Evolutionary conservation across 176 grass and related monocot species (phyloP), one percentile per base, ranked within the genome.

Genomic region (Avena insularis): DNA sequence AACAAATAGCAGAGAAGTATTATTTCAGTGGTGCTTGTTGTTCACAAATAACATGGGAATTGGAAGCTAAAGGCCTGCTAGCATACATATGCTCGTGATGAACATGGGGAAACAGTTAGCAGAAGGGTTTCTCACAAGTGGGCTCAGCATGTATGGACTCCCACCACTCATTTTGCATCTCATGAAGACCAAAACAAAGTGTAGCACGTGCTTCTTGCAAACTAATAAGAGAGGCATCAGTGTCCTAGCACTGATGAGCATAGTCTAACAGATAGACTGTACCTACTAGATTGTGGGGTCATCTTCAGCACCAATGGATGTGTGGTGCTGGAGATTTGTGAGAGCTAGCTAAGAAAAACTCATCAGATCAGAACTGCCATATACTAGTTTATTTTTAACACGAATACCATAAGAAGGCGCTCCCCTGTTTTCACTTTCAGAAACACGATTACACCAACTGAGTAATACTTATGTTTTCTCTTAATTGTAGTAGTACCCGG

Each of bases 21-120:
- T 11, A 65, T 20, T 71, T 62, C 14, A 40, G 43, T 84, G 20
- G 48, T 76, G 15, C 73, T 54, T 76, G 3, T 76, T 23, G 23
- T 54, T 27, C 25, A 46, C 2, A 6, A 51, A 53, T 14, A 71
- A 38, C 13, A 83, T 46, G 59, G 33, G 16, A 36, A 68, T 5
- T 6, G 0, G 15, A 33, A 49, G 2, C 74, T 17, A 33, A 70
- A 84, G 16, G 8, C 48, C 21, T 46, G 19, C 20, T 45, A 71
- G 55, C 60, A 38, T 36, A 43, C 7, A 2, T 17, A 31, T 25
- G 64, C 43, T 43, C 55, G 82, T 89, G 82, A 80, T 65, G 55
- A 74, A 85, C 82, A 85, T 85, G 88, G 17, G 23, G 35, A 33
- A 47, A 73, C 36, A 33, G 49, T 43, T 69, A 79, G 8, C 64